Conservation (phyloP, 2,329 filamentous ascomycete genomes). For the Aspergillus eucalypticola region DNA sequence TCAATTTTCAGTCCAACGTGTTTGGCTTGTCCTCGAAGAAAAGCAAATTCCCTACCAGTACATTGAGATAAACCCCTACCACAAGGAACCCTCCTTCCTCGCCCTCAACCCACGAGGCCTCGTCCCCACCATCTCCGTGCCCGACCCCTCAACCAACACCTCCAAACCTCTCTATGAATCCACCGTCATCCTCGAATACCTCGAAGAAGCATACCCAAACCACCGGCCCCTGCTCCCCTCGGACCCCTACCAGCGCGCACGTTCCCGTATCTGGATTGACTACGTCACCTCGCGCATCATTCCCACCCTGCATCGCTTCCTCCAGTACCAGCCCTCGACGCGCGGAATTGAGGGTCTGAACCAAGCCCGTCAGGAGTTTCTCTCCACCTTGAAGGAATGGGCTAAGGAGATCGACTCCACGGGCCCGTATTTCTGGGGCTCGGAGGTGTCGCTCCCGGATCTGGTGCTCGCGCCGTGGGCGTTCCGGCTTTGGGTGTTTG, state of each 20-base stretch:
- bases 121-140: conserved; percentile 64
- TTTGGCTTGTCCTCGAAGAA: conserved; percentile 72
- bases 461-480: conserved; percentile 73
- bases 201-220: conserved; percentile 68
- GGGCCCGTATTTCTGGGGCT: conserved; percentile 69
- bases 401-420: conserved; percentile 60
- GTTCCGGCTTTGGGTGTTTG: conserved; percentile 69
- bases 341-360: conserved; percentile 44
- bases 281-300: conserved; percentile 68
- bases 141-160: conserved; percentile 20
- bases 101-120: conserved; percentile 73
- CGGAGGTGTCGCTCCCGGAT: conserved; percentile 66
- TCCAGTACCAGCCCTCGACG: conserved; percentile 48
- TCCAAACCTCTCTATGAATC: conserved; percentile 70
- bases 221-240: conserved; percentile 58
- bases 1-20: conserved; percentile 58
- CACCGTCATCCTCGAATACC: conserved; percentile 70
- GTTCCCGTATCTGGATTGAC: conserved; percentile 72
- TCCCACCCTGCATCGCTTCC: conserved; percentile 66
- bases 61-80: conserved; percentile 75
- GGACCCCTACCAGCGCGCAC: conserved; percentile 65
- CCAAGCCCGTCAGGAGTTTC: conserved; percentile 60
- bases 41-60: conserved; percentile 75
- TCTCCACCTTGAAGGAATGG: conserved; percentile 61
- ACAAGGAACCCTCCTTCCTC: conserved; percentile 68